phyloP scores from a whole-genome alignment of 305 asterid genomes.

The Stenogyne calaminthoides region DNA sequence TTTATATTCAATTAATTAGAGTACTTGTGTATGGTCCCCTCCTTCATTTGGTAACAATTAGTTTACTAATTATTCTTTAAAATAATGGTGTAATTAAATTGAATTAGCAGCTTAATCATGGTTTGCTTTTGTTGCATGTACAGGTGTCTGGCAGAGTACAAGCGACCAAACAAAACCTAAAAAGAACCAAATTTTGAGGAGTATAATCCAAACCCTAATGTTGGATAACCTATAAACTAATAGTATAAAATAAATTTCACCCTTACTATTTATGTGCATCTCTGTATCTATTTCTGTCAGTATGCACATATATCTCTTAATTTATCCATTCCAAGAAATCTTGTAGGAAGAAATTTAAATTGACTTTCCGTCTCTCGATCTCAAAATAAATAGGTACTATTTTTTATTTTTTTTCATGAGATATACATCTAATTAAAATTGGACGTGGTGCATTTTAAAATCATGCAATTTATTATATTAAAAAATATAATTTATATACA shows the following conservation, averaged over 20 bases:
- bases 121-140: slow-evolving; percentile 23
- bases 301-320: not conserved
- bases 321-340: not conserved
- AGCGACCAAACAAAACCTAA: slow-evolving; percentile 51
- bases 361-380: not conserved
- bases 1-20: slow-evolving; percentile 8
- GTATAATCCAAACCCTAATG: slow-evolving; percentile 30
- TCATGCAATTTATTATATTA: too few relatives aligned
- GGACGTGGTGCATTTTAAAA: too few relatives aligned
- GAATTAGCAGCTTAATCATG: slow-evolving; percentile 20
- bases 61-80: slow-evolving; percentile 26
- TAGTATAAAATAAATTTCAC: not conserved
- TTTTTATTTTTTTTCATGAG: too few relatives aligned
- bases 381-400: too few relatives aligned
- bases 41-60: slow-evolving; percentile 22
- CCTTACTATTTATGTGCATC: not conserved
- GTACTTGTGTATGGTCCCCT: slow-evolving; percentile 41
- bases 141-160: slow-evolving; percentile 35
- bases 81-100: not conserved
- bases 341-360: not conserved
- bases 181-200: slow-evolving; percentile 38
- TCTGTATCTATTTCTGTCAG: not conserved
- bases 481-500: too few relatives aligned
- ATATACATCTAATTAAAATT: too few relatives aligned
- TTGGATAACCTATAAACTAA: slow-evolving; percentile 33